These are phyloP conservation scores for Metarhizium robertsii DNA, from an alignment of 2,329 filamentous ascomycete genomes.

Conservation along the genomic window DNA sequence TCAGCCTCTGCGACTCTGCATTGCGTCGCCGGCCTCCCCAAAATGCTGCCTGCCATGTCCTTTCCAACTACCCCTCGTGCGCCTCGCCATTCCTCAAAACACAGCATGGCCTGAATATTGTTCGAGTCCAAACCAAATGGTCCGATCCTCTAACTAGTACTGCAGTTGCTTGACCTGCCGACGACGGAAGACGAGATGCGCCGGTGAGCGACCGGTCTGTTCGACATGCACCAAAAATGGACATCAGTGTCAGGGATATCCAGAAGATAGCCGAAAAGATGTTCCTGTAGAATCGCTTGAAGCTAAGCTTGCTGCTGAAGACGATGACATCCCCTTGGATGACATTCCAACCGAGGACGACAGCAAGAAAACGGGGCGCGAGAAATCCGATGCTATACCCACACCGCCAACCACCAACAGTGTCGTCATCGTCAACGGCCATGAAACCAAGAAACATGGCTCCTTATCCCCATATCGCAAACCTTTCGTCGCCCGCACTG, in stretches of 20 bases:
- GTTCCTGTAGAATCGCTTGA: constrained; percentile 13
- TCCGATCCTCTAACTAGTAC: background rate
- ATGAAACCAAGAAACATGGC: background rate
- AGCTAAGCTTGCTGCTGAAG: constrained; percentile 10
- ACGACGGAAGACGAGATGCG: constrained; percentile 67
- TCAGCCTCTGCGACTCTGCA: background rate
- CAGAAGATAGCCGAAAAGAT: constrained; percentile 41
- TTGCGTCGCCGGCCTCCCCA: background rate
- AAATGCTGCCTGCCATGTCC: background rate
- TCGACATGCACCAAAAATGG: constrained; percentile 65
- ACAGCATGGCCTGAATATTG: background rate
- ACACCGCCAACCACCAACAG: background rate
- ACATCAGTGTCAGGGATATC: constrained; percentile 60
- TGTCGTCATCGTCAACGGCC: background rate
- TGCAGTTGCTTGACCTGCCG: constrained; percentile 61
- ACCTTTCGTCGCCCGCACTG: background rate
- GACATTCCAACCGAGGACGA: constrained; percentile 6
- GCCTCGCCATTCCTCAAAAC: background rate
- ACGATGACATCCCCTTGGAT: constrained; percentile 7
- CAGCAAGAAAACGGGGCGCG: background rate
- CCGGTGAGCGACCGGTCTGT: constrained; percentile 62
- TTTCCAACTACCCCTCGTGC: background rate
- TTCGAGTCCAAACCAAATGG: background rate
- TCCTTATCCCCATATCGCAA: background rate
- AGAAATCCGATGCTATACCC: background rate